Percentiles rank a stretch among this genome's conserved stretches.
Evolutionary conservation across 108 stramenopile species (phyloP).

Genomic region (Skeletonema costatum): DNA sequence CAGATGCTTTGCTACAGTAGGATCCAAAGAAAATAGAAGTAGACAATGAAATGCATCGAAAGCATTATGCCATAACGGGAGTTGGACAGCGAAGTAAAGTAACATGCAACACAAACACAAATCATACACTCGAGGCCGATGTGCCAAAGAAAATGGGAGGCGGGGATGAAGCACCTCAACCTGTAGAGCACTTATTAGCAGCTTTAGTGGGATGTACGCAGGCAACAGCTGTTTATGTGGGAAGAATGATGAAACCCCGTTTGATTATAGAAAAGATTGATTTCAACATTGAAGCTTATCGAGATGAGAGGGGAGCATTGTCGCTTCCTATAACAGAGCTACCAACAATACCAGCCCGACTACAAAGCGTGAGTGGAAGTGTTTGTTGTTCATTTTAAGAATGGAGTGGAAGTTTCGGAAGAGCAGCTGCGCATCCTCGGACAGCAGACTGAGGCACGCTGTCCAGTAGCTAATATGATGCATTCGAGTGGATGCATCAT

Average conservation of each 20-base stretch:
- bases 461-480: conserved; percentile 88
- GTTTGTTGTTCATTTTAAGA: conserved; percentile 51
- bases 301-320: conserved; percentile 79
- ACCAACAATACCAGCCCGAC: conserved; percentile 56
- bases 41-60: conserved; percentile 17
- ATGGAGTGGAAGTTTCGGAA: conserved; percentile 6
- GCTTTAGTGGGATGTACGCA: conserved; percentile 81
- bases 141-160: conserved; percentile 83
- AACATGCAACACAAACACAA: conserved; percentile 56
- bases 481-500: conserved; percentile 71
- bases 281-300: conserved; percentile 56
- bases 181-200: conserved; percentile 75
- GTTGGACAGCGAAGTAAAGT: conserved; percentile 45
- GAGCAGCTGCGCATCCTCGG: conserved; percentile 55
- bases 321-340: conserved; percentile 55
- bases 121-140: conserved; percentile 67
- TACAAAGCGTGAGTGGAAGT: conserved; percentile 49
- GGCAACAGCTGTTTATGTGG: conserved; percentile 81
- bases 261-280: conserved; percentile 59
- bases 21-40: neutral
- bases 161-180: conserved; percentile 68
- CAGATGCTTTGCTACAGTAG: neutral
- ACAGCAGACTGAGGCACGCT: conserved; percentile 77
- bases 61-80: conserved; percentile 56
- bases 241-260: conserved; percentile 62